Base-by-base conservation (phyloP, 2,329 filamentous ascomycete genomes). In the Talaromyces sp. region DNA sequence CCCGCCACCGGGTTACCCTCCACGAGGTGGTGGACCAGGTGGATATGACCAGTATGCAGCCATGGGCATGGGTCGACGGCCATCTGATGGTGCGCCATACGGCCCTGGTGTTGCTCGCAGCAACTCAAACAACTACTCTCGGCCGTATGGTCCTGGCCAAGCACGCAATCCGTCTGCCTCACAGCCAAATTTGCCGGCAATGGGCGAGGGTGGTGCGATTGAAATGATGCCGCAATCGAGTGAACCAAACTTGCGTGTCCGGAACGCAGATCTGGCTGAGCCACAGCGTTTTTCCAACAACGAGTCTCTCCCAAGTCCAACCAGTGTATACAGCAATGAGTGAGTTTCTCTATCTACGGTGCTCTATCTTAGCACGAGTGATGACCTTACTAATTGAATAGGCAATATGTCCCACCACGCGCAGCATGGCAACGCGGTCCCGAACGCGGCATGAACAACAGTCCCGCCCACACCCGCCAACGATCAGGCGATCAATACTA, bases 211-310 rank as follows among this genome's bases (percentile, higher is more conserved):
- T 13, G 88, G 88, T 72, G 87, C 90, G 2, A 85, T 93, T 62
- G 92, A 95, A 75, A 93, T 96, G 91, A 89, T 93, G 74, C 88
- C 89, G 39, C 82, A 83, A n/a, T 82, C 82, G n/a, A 83, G 84
- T 45, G 84, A 82, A 62, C 83, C 84, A 78, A 77, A 33, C 64
- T 68, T 50, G n/a, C 64, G 65, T 22, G 59, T 37, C n/a, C 59
- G 64, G 8, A 66, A 66, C 19, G 61, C 25, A 27, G 33, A 60
- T n/a, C 9, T 45, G 15, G 45, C 52, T 3, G 60, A 66, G n/a
- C 54, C 43, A 17, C 37, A 59, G 17, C 64, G 64, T 31, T 50
- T 45, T 11, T 60, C 61, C n/a, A 59, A 66, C 7, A 60, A 63
- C 27, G 59, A 61, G 17, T 60, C 64, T 52, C 78, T 83, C 41